phyloP scores from a whole-genome alignment of 2,329 filamentous ascomycete genomes.

The Aureobasidium lini region DNA sequence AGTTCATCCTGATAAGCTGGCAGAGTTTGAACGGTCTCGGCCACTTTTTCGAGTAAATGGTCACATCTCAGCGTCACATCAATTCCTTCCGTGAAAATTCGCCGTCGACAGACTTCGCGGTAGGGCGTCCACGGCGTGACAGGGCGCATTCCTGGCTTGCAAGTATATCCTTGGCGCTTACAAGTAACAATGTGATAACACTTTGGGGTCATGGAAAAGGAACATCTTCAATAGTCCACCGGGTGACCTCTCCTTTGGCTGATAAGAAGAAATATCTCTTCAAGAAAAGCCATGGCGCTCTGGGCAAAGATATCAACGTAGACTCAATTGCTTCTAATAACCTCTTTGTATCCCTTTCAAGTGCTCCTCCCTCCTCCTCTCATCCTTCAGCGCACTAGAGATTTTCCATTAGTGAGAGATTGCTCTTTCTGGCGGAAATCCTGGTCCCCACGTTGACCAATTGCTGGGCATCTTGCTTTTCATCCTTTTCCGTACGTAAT shows the following conservation, averaged over 20 bases:
- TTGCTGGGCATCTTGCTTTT: background rate
- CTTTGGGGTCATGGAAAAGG: background rate
- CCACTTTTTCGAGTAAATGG: background rate
- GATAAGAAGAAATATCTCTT: constrained; percentile 3
- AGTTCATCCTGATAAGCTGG: background rate
- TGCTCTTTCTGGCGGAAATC: constrained; percentile 2
- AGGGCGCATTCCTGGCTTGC: background rate
- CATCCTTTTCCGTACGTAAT: constrained; percentile 2
- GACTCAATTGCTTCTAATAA: background rate
- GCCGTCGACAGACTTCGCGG: background rate
- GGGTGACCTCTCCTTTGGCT: background rate
- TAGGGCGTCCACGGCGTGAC: background rate
- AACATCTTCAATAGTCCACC: constrained; percentile 1
- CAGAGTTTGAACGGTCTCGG: background rate
- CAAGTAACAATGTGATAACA: background rate
- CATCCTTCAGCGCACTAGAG: background rate
- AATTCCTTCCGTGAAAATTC: background rate
- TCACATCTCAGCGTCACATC: background rate
- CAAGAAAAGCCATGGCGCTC: background rate
- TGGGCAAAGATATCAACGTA: constrained; percentile 7
- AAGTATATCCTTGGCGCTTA: constrained; percentile 1
- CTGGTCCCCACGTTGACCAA: background rate
- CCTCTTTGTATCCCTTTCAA: background rate
- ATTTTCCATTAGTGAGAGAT: constrained; percentile 10
- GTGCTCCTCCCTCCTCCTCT: background rate